phyloP scores from a whole-genome alignment of 2,329 filamentous ascomycete genomes.

The Orbilia blumenaviensis region DNA sequence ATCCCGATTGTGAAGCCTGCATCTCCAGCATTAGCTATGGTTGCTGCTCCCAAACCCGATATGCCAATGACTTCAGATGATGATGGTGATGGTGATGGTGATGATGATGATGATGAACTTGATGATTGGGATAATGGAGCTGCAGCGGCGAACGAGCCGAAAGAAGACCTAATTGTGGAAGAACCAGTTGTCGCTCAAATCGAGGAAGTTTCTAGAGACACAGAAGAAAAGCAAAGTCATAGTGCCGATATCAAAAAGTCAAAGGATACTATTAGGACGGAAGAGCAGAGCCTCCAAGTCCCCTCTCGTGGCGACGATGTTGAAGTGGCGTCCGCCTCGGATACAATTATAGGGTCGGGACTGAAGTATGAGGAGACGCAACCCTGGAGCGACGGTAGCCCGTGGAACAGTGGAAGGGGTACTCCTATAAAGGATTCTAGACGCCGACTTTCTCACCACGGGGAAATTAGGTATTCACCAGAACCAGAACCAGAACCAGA shows the following conservation, averaged over 20 bases:
- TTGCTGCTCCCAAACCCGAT: conserved; percentile 17
- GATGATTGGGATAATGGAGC: conserved; percentile 6
- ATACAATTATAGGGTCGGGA: conserved; percentile 9
- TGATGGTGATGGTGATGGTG: background rate
- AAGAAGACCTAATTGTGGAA: background rate
- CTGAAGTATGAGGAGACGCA: background rate
- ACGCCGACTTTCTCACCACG: background rate
- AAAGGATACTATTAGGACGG: background rate
- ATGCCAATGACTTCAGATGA: background rate
- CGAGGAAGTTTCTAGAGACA: background rate
- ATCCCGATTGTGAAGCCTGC: conserved; percentile 40
- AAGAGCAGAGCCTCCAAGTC: background rate
- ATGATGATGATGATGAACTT: background rate
- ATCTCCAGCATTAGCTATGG: background rate
- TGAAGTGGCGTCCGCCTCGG: conserved; percentile 11
- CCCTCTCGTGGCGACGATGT: background rate
- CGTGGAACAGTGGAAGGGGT: background rate
- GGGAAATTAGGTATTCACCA: too few species aligned
- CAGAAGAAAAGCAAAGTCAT: background rate
- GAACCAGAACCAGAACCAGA: too few species aligned
- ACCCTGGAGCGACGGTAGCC: background rate
- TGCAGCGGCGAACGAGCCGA: background rate
- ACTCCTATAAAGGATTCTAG: background rate
- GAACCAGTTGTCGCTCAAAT: background rate
- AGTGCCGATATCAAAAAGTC: background rate